phyloP scores from a whole-genome alignment of 768 basidiomycete species.

The Russula foetens region DNA sequence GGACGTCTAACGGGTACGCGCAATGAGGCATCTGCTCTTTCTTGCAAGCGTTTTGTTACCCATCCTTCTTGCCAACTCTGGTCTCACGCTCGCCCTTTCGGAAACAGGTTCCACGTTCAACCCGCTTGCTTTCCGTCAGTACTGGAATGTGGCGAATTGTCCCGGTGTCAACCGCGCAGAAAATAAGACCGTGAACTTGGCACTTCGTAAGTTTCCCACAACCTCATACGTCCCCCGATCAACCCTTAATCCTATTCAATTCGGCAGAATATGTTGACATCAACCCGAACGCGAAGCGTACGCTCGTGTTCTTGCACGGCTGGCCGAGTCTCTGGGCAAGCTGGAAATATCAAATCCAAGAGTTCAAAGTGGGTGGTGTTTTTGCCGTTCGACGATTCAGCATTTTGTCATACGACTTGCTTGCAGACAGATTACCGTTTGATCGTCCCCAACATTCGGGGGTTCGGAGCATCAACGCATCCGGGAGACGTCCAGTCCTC shows the following conservation, averaged over 20 bases:
- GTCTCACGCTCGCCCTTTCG: not conserved
- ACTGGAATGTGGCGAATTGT: constrained; percentile 5
- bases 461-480: constrained; percentile 62
- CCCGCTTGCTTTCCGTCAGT: not conserved
- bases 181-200: constrained; percentile 7
- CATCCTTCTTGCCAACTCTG: not conserved
- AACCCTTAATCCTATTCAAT: not conserved
- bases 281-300: constrained; percentile 42
- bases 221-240: not conserved
- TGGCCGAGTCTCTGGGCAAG: constrained; percentile 75
- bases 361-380: constrained; percentile 42
- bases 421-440: constrained; percentile 51
- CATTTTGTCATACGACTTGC: not conserved
- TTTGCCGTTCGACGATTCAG: not conserved
- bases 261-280: constrained; percentile 44
- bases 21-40: not conserved
- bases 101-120: not conserved
- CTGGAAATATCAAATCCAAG: constrained; percentile 64
- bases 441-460: constrained; percentile 55
- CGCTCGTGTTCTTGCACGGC: constrained; percentile 65
- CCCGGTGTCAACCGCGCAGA: constrained; percentile 11
- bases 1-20: too few relatives aligned
- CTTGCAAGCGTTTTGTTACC: not conserved
- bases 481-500: constrained; percentile 54
- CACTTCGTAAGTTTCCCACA: constrained; percentile 8